These are phyloP conservation scores for Rauvolfia tetraphylla DNA, from an alignment of 257 asterid genomes.

Conservation along the genomic window DNA sequence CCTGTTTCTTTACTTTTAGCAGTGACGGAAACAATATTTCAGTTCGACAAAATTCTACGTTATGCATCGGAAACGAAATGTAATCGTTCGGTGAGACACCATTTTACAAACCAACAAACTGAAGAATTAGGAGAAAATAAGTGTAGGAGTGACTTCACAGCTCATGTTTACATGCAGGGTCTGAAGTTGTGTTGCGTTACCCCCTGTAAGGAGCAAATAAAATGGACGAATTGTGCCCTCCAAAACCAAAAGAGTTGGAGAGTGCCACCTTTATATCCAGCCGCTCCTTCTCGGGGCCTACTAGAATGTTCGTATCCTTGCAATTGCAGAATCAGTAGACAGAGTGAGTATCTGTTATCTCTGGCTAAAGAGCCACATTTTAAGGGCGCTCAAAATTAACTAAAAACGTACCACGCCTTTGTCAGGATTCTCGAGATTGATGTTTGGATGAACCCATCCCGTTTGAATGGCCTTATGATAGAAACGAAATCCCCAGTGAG, in stretches of 20 bases:
- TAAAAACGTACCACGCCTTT: slow-evolving; percentile 35
- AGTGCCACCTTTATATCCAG: slow-evolving; percentile 40
- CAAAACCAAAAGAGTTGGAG: slow-evolving; percentile 45
- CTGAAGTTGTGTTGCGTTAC: not conserved
- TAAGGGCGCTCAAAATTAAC: not conserved
- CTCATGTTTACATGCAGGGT: too few relatives aligned
- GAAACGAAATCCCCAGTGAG: not conserved
- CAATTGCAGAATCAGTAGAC: not conserved
- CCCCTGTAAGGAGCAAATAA: slow-evolving; percentile 32
- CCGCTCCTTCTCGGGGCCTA: slow-evolving; percentile 31
- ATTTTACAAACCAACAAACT: not conserved
- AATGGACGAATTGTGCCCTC: slow-evolving; percentile 44
- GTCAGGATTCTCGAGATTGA: slow-evolving; percentile 45
- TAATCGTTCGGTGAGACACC: not conserved
- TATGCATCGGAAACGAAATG: too few relatives aligned
- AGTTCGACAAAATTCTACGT: too few relatives aligned
- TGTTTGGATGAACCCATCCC: slow-evolving; percentile 53
- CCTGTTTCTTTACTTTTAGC: too few relatives aligned
- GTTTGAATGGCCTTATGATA: slow-evolving; percentile 39
- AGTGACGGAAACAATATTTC: too few relatives aligned
- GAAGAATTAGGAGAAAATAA: not conserved
- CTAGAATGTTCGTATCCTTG: slow-evolving; percentile 33
- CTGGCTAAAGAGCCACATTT: not conserved
- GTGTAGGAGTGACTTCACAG: not conserved
- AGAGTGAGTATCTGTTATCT: too few relatives aligned